A percentile compares a stretch with the other conserved stretches of the same genome.
These are phyloP conservation scores for Dispira simplex DNA, from an alignment of 192 early-diverging fungal genomes.

Conservation along the genomic window DNA sequence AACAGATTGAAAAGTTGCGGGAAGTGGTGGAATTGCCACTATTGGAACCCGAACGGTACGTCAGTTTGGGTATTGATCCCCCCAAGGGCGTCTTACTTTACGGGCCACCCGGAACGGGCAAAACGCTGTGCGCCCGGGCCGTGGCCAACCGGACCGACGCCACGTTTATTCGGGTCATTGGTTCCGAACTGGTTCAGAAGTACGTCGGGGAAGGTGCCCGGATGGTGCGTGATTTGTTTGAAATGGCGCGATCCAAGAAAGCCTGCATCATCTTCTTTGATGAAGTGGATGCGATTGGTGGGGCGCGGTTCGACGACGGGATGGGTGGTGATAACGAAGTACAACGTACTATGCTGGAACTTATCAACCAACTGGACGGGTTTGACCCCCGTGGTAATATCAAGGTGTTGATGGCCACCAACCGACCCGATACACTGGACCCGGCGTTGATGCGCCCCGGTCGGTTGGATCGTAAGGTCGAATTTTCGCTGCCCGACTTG, in stretches of 20 bases:
- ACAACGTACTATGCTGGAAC: conserved; percentile 98
- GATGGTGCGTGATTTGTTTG: conserved; percentile 98
- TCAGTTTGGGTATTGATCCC: conserved; percentile 97
- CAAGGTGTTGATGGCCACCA: conserved; percentile 99
- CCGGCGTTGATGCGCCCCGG: conserved; percentile 95
- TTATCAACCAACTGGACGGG: conserved; percentile 98
- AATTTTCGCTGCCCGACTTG: conserved; percentile 92
- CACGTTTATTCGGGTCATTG: conserved; percentile 99
- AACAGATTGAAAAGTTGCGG: conserved; percentile 97
- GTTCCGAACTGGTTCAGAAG: conserved; percentile 98
- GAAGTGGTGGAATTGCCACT: conserved; percentile 98
- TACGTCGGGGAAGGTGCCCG: conserved; percentile 98
- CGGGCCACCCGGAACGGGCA: conserved; percentile 92
- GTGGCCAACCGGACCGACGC: conserved; percentile 99
- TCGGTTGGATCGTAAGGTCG: conserved; percentile 95
- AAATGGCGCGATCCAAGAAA: conserved; percentile 99
- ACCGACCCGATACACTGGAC: conserved; percentile 95
- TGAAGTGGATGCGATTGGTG: conserved; percentile 98
- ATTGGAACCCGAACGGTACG: conserved; percentile 90
- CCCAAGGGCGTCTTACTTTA: conserved; percentile 98
- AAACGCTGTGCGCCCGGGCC: conserved; percentile 94
- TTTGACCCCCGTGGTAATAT: conserved; percentile 99
- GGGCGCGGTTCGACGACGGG: conserved; percentile 95
- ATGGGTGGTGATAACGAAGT: conserved; percentile 99
- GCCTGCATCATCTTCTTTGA: conserved; percentile 99